A percentile compares a stretch with the other conserved stretches of the same genome.
phyloP scores from a whole-genome alignment of 306 rosid genomes.

The Cucumis sativus region Cucumber_9930_V3 NC_026657.2:18861501-18862000 shows the following conservation, averaged over 20 bases:
- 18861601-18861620: slow-evolving; percentile 3
- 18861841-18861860: not conserved
- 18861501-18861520: not conserved
- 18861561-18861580: not conserved
- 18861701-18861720: not conserved
- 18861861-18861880: not conserved
- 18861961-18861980: slow-evolving; percentile 13
- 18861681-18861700: slow-evolving; percentile 1
- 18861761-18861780: slow-evolving; percentile 1
- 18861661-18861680: slow-evolving; percentile 9
- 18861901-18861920: not conserved
- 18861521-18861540: not conserved
- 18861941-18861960: slow-evolving; percentile 16
- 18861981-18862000: slow-evolving; percentile 12
- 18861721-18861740: not conserved
- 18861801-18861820: not conserved
- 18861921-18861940: not conserved
- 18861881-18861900: not conserved
- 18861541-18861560: not conserved
- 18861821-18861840: not conserved
- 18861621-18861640: not conserved
- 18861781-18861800: not conserved
- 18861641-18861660: slow-evolving; percentile 4
- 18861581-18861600: not conserved
- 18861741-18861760: not conserved